A percentile compares a stretch with the other conserved stretches of the same genome.
Conservation (phyloP, 2,329 filamentous ascomycete species). For the Metarhizium sp. region DNA sequence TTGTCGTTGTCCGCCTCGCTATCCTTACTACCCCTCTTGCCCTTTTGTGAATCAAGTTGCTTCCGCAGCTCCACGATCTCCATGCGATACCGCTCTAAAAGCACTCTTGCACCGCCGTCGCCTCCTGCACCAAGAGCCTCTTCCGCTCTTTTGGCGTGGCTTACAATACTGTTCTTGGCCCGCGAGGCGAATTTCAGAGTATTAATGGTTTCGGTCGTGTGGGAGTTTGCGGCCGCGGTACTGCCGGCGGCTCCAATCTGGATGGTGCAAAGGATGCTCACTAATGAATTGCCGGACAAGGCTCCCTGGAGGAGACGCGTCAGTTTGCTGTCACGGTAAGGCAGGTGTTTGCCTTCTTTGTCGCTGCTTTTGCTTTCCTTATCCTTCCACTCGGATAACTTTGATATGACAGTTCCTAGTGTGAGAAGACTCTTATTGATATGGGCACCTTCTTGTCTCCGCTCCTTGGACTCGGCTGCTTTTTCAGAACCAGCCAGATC, state of each 20-base stretch:
- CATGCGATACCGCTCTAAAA: constrained; percentile 87
- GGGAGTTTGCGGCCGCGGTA: constrained; percentile 59
- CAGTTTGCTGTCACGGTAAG: constrained; percentile 95
- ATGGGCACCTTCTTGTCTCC: constrained; percentile 87
- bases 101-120: constrained; percentile 78
- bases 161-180: constrained; percentile 96
- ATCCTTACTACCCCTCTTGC: constrained; percentile 50
- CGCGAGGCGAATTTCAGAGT: constrained; percentile 94
- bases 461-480: constrained; percentile 89
- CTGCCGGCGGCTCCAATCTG: constrained; percentile 74
- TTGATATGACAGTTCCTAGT: constrained; percentile 87
- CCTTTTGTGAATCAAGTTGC: constrained; percentile 77
- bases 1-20: constrained; percentile 45
- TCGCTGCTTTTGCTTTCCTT: constrained; percentile 64
- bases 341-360: constrained; percentile 84
- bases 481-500: constrained; percentile 95
- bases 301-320: constrained; percentile 88
- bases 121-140: constrained; percentile 72
- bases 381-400: constrained; percentile 82
- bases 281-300: constrained; percentile 83
- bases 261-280: constrained; percentile 96
- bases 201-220: constrained; percentile 84
- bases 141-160: constrained; percentile 89
- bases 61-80: constrained; percentile 76
- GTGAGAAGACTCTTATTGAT: constrained; percentile 98